These are phyloP conservation scores for Mycena chlorophos DNA, from an alignment of 768 basidiomycete genomes.

Conservation along the genomic window DNA sequence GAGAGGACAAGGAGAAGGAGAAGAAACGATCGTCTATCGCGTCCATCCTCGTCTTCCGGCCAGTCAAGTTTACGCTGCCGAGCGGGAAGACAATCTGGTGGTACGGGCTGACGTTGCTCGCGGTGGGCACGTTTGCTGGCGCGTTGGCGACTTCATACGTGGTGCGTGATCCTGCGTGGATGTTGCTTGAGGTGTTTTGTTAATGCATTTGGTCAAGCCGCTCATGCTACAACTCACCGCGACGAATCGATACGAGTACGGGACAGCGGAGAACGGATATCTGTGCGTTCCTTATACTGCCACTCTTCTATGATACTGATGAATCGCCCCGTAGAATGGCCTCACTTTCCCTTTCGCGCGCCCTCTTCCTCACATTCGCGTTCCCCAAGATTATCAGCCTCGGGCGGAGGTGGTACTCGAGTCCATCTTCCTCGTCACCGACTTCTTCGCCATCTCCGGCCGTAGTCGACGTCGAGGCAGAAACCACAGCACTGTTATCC, in stretches of 20 bases:
- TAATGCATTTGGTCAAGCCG: conserved; percentile 5
- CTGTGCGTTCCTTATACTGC: conserved; percentile 4
- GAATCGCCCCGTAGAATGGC: conserved; percentile 8
- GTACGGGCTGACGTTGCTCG: conserved; percentile 14
- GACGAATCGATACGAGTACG: conserved; percentile 20
- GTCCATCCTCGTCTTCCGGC: conserved; percentile 14
- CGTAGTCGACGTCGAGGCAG: not conserved
- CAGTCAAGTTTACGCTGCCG: conserved; percentile 1
- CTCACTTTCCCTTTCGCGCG: conserved; percentile 17
- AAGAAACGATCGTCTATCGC: conserved; percentile 7
- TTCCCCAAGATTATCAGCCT: conserved; percentile 14
- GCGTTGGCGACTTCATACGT: conserved; percentile 15
- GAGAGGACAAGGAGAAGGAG: not conserved
- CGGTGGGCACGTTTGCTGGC: conserved; percentile 10
- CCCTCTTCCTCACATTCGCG: conserved; percentile 18
- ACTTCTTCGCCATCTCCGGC: no score
- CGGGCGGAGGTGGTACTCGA: conserved; percentile 3
- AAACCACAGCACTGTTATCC: no score
- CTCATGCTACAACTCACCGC: conserved; percentile 21
- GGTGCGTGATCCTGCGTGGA: not conserved
- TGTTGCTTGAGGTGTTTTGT: not conserved
- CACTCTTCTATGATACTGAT: not conserved
- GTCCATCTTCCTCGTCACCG: no score
- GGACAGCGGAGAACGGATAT: conserved; percentile 15
- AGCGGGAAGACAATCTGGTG: conserved; percentile 1